A percentile compares a stretch with the other conserved stretches of the same genome.
Conservation (phyloP, 768 basidiomycete genomes). For the Lactarius sanguifluus region DNA sequence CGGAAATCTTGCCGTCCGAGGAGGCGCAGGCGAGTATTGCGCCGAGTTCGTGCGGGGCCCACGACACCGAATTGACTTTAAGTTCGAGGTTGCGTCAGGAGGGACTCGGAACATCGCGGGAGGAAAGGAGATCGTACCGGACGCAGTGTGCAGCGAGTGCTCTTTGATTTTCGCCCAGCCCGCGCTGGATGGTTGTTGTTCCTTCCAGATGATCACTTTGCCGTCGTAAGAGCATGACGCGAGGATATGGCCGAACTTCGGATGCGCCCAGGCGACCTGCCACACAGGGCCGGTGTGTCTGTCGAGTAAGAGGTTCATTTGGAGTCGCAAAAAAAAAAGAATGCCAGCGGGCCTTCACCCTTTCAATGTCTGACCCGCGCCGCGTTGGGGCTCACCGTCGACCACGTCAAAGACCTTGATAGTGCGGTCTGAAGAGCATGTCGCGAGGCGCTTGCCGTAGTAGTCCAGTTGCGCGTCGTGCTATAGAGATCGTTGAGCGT, state of each 20-base stretch:
- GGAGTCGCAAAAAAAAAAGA: neutral
- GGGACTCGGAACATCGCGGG: neutral
- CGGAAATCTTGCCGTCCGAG: slow-evolving; percentile 95
- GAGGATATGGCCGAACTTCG: slow-evolving; percentile 94
- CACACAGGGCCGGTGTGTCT: slow-evolving; percentile 98
- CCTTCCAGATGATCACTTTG: slow-evolving; percentile 98
- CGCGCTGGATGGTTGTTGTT: slow-evolving; percentile 53
- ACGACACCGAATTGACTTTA: slow-evolving; percentile 93
- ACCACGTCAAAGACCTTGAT: slow-evolving; percentile 95
- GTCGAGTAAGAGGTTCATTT: neutral
- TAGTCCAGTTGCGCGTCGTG: slow-evolving; percentile 99
- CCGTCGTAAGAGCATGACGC: slow-evolving; percentile 99
- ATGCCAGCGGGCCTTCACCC: slow-evolving; percentile 51
- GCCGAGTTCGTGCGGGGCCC: slow-evolving; percentile 98
- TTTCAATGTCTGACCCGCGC: slow-evolving; percentile 69
- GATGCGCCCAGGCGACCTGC: slow-evolving; percentile 98
- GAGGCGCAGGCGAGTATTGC: slow-evolving; percentile 96
- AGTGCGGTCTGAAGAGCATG: slow-evolving; percentile 93
- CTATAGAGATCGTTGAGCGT: slow-evolving; percentile 41
- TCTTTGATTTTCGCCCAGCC: slow-evolving; percentile 96
- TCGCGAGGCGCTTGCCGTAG: slow-evolving; percentile 94
- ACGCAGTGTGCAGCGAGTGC: slow-evolving; percentile 90
- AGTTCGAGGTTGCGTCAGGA: neutral
- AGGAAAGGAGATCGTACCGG: slow-evolving; percentile 53
- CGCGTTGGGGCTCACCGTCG: slow-evolving; percentile 75